Percentiles rank a stretch among this genome's conserved stretches.
phyloP scores from a whole-genome alignment of 768 basidiomycete genomes.

The Suillus decipiens region DNA sequence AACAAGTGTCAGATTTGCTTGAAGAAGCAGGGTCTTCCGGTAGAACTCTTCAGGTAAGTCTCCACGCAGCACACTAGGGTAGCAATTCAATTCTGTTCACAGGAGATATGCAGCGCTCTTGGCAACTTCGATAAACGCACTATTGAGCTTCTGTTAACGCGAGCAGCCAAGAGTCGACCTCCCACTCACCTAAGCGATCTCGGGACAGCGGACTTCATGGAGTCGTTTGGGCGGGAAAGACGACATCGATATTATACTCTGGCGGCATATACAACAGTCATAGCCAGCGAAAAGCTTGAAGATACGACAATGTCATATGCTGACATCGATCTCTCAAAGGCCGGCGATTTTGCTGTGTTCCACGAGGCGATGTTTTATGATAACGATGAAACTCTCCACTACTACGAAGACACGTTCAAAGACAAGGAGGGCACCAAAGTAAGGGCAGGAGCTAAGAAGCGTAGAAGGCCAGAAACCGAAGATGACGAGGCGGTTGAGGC shows the following conservation, averaged over 20 bases:
- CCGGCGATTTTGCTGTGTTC: constrained; percentile 55
- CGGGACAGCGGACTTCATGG: constrained; percentile 70
- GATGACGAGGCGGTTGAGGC: constrained; percentile 17
- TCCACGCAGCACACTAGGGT: background rate
- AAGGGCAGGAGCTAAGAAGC: constrained; percentile 26
- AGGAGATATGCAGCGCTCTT: constrained; percentile 68
- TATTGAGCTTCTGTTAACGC: constrained; percentile 75
- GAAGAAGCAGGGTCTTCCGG: constrained; percentile 68
- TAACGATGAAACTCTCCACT: constrained; percentile 39
- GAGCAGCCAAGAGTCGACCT: constrained; percentile 62
- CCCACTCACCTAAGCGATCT: constrained; percentile 76
- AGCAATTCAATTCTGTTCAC: constrained; percentile 12
- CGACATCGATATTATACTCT: constrained; percentile 84
- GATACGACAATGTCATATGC: constrained; percentile 43
- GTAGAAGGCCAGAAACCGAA: constrained; percentile 24
- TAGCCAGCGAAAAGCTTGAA: constrained; percentile 67
- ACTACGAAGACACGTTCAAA: constrained; percentile 54
- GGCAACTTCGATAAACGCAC: constrained; percentile 79
- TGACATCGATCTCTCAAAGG: constrained; percentile 48
- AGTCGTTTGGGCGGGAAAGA: constrained; percentile 83
- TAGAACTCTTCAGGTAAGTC: constrained; percentile 68
- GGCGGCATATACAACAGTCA: constrained; percentile 62
- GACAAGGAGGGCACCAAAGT: constrained; percentile 21
- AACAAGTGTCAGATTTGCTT: constrained; percentile 75
- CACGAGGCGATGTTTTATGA: constrained; percentile 58